Conservation (phyloP, 371 early-diverging fungal genomes). For the Umbelopsis sp. region DNA sequence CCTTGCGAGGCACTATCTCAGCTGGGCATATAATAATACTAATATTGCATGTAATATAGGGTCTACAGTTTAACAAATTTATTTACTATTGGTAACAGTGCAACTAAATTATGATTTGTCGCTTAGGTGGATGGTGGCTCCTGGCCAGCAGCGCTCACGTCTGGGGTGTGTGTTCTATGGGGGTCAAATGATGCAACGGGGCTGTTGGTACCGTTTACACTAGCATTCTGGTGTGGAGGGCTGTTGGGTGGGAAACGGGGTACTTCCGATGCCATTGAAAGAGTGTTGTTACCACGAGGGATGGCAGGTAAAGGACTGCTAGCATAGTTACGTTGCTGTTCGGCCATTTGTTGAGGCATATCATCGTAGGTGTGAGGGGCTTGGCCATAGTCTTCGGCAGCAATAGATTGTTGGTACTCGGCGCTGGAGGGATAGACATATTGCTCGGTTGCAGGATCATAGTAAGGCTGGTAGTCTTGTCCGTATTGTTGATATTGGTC, state of each 20-base stretch:
- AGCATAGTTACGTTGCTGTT: not conserved
- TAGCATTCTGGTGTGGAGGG: not conserved
- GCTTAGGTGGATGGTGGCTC: not conserved
- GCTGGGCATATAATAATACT: no score
- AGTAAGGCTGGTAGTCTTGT: constrained; percentile 2
- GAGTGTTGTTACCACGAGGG: not conserved
- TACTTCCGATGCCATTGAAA: not conserved
- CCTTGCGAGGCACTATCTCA: no score
- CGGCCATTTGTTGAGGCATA: not conserved
- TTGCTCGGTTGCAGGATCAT: constrained; percentile 5
- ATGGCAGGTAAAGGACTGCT: not conserved
- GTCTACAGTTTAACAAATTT: not conserved
- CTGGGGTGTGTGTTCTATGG: not conserved
- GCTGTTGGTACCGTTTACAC: no score
- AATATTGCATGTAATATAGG: no score
- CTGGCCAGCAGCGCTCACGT: not conserved
- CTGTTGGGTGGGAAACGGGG: not conserved
- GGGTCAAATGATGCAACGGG: not conserved
- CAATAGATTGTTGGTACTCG: not conserved
- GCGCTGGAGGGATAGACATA: not conserved
- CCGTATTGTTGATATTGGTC: not conserved
- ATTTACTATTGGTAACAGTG: not conserved
- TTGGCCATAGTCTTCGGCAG: not conserved
- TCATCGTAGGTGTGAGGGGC: constrained; percentile 1
- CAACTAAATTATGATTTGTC: no score